Base-by-base conservation (phyloP, 768 basidiomycete species). In the Trametes sanguinea region DNA sequence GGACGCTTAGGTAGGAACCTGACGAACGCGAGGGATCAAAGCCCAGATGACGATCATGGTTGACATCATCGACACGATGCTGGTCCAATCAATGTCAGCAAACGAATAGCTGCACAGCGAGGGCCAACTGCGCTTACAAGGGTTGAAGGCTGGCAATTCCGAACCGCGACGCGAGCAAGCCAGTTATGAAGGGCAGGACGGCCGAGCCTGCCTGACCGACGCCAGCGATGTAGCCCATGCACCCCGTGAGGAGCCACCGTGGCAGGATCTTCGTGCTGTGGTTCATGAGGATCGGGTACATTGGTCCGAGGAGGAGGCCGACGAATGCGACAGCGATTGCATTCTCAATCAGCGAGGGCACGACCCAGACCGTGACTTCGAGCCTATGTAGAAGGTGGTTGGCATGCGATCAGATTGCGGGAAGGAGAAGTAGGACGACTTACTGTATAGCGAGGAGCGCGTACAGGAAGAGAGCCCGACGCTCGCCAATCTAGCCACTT, bases 141-240 rank as follows among this genome's bases (percentile, higher is more conserved):
- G 87, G 87, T 65, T 87, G 85, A 58, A 89, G 69, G 63, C 79
- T 81, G 59, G 77, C 75, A 45, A 89, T 88, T 0, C 82, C 89
- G 42, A 84, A 81, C 61, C 78, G 84, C 29, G 79, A 78, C 6
- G 90, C 83, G 29, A 92, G 80, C 2, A 85, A 80, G 27, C 90
- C 89, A 0, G 87, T 87, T 62, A 90, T 79, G 66, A 92, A 90
- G 0, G 91, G 90, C 4, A 92, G 68, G 6, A 88, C 63, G 0
- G 90, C 90, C 44, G 85, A 85, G 16, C 90, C 90, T 2, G 88
- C 84, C 68, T 88, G 86, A 0, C 90, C 89, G 43, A 73, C 62
- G 14, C 75, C 74, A 2, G 73, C 71, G 45, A 77, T 77, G 73
- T 74, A 75, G 16, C 76, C 80, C 44, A 80, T 77, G n/a, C 75